Evolutionary conservation across 345 rosid species (phyloP), one percentile per base, ranked within the genome.

Genomic region (Triadica sebifera): DNA sequence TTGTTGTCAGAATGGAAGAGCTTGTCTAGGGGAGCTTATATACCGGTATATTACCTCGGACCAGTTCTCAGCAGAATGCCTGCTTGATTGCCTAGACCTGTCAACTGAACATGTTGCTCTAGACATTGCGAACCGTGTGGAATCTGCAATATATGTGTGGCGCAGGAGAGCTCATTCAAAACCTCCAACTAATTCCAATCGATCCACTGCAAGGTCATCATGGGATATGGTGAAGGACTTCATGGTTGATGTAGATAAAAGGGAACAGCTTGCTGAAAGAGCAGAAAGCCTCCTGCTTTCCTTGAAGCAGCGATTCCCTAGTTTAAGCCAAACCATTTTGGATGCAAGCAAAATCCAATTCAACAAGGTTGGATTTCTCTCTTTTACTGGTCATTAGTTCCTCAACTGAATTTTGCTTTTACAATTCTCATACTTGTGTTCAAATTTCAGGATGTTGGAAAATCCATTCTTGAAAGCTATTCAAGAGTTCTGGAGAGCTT

Each of bases 301-400:
- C 68, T 73, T 96, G 82, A 96, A 91, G 89, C 99, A 90, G 76
- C 81, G 95, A 83, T 93, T 93, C 80, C 97, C 97, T 0, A 92
- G 90, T 74, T 87, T 96, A 53, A 93, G 97, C 34, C 99, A 96
- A 81, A 96, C 99, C 16, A 82, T 92, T 45, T 79, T 93, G 74
- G 98, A 96, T 83, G 90, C 87, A 86, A 90, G 93, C 89, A 96
- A 96, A 83, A 93, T 96, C 84, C 98, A 93, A 84, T 88, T 77
- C 88, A 96, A 96, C 87, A 93, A 86, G 95, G 96, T 89, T 17
- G 7, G 65, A 7, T 29, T 20, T 22, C 4, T 34, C 39, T 51
- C 67, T 9, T 37, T 8, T 8, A 16, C 19, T 12, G 8, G 6
- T 22, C 20, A 16, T 15, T 55, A 22, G 43, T 62, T 45, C 60